Percentiles rank a stretch among this genome's conserved stretches.
Evolutionary conservation across 345 rosid genomes (phyloP).

Genomic region (Hibiscus trionum): DNA sequence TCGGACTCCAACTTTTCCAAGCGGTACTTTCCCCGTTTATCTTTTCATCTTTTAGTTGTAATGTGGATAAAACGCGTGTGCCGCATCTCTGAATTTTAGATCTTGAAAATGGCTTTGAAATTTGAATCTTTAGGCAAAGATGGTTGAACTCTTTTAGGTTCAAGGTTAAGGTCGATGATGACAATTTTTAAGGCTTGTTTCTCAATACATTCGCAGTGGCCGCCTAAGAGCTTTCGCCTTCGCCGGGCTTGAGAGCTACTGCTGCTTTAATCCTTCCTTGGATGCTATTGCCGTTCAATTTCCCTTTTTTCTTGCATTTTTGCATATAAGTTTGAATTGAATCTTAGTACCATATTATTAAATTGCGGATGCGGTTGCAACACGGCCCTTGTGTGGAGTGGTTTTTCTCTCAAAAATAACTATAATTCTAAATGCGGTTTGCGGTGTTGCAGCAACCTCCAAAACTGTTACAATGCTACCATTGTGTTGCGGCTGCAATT

Average conservation of each 20-base stretch:
- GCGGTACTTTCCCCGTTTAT: constrained; percentile 25
- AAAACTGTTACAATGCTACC: too few relatives aligned
- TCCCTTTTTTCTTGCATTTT: too few relatives aligned
- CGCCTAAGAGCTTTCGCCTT: constrained; percentile 75
- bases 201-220: constrained; percentile 88
- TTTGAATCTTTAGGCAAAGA: background rate
- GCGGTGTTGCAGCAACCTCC: too few relatives aligned
- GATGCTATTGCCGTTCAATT: background rate
- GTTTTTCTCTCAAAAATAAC: too few relatives aligned
- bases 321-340: too few relatives aligned
- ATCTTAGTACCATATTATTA: too few relatives aligned
- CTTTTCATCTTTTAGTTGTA: background rate
- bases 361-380: too few relatives aligned
- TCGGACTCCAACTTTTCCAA: constrained; percentile 60
- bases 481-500: too few relatives aligned
- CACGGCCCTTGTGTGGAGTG: too few relatives aligned
- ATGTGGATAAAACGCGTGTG: background rate
- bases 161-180: background rate
- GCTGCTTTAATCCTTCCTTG: constrained; percentile 22
- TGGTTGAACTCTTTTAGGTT: background rate
- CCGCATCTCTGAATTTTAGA: background rate
- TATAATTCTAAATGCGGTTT: too few relatives aligned
- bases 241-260: constrained; percentile 33
- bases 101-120: background rate
- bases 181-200: constrained; percentile 34